phyloP scores from a whole-genome alignment of 108 stramenopile genomes.

The Schizochytrium sp. region DNA sequence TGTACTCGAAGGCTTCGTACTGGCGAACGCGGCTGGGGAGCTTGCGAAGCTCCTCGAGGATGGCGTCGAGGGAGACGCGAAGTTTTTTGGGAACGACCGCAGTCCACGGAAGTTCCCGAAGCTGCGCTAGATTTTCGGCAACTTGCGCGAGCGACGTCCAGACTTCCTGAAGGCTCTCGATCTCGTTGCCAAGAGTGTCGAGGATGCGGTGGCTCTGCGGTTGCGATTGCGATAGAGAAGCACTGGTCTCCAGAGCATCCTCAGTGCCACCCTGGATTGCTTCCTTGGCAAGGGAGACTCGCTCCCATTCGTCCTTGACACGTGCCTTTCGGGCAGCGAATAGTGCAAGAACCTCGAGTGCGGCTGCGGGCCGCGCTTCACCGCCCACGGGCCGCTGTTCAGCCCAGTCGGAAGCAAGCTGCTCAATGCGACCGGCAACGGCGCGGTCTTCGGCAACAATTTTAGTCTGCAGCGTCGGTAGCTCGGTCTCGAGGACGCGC shows the following conservation, averaged over 20 bases:
- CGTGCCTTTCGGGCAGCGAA: slow-evolving; percentile 69
- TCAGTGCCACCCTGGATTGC: slow-evolving; percentile 65
- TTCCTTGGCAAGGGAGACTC: slow-evolving; percentile 70
- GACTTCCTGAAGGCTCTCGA: slow-evolving; percentile 75
- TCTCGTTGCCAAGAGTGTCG: slow-evolving; percentile 58
- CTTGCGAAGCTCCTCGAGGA: slow-evolving; percentile 73
- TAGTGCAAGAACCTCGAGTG: slow-evolving; percentile 66
- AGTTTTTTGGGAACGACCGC: slow-evolving; percentile 71
- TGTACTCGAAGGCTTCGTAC: slow-evolving; percentile 79
- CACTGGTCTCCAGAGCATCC: too few species aligned
- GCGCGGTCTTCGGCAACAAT: slow-evolving; percentile 77
- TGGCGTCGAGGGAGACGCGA: slow-evolving; percentile 68
- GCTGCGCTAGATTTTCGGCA: slow-evolving; percentile 48
- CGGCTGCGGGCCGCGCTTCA: slow-evolving; percentile 61
- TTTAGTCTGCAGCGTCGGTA: slow-evolving; percentile 79
- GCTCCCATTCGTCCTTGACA: slow-evolving; percentile 63
- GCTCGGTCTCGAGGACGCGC: slow-evolving; percentile 76
- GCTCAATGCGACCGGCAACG: slow-evolving; percentile 58
- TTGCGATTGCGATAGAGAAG: too few species aligned
- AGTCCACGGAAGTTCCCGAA: slow-evolving; percentile 77
- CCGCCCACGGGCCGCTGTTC: slow-evolving; percentile 77
- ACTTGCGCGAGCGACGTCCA: slow-evolving; percentile 71
- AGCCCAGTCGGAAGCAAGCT: slow-evolving; percentile 67
- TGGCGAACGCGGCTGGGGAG: slow-evolving; percentile 84
- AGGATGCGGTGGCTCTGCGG: slow-evolving; percentile 29